These are phyloP conservation scores for Ceratocystiopsis sp. DNA, from an alignment of 2,329 filamentous ascomycete genomes.

Conservation along the genomic window DNA sequence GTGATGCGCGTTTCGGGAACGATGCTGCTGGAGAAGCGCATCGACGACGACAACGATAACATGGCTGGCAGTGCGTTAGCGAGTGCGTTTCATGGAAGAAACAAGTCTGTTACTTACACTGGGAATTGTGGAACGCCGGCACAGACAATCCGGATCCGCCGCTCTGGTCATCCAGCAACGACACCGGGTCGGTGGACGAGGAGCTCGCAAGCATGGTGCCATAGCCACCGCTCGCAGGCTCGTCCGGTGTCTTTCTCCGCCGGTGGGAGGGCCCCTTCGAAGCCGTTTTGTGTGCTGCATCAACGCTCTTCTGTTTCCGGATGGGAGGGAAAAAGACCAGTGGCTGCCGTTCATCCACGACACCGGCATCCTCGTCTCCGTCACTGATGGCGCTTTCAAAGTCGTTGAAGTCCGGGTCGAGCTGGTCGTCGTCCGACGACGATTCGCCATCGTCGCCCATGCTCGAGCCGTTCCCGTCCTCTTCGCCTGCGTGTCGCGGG, in stretches of 20 bases:
- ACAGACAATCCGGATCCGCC: background rate
- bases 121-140: background rate
- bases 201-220: background rate
- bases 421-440: conserved; percentile 7
- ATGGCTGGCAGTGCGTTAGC: too few species aligned
- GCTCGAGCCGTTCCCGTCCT: conserved; percentile 13
- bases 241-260: conserved; percentile 12
- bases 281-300: background rate
- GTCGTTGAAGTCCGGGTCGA: conserved; percentile 20
- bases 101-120: background rate
- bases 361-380: conserved; percentile 23
- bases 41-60: conserved; percentile 19
- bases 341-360: conserved; percentile 10
- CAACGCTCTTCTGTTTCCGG: too few species aligned
- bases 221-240: background rate
- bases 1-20: conserved; percentile 54
- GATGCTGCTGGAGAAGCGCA: conserved; percentile 55
- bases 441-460: conserved; percentile 11
- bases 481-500: conserved; percentile 5
- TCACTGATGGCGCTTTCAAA: conserved; percentile 23
- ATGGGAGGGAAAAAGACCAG: too few species aligned
- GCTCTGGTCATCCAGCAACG: background rate
- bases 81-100: background rate
- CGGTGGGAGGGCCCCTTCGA: background rate
- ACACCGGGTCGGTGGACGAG: background rate